Percentiles rank a stretch among this genome's conserved stretches.
These are phyloP conservation scores for Castanea mollissima DNA, from an alignment of 306 rosid species.

Conservation along the genomic window DNA sequence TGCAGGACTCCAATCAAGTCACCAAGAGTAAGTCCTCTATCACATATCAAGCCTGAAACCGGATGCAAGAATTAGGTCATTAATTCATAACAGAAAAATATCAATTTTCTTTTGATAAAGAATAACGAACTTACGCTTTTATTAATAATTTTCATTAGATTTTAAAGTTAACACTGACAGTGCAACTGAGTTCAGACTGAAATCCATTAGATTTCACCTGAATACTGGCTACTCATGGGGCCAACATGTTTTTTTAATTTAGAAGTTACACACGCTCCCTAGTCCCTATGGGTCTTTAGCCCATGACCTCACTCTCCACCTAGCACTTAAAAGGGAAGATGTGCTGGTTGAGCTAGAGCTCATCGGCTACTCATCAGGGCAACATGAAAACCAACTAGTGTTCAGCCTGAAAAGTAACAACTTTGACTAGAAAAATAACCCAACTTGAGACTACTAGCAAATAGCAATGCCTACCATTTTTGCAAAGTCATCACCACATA, in stretches of 20 bases:
- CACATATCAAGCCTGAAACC: constrained; percentile 80
- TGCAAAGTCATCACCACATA: background rate
- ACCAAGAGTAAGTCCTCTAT: constrained; percentile 80
- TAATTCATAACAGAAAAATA: background rate
- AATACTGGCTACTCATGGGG: background rate
- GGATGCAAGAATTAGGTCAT: constrained; percentile 13
- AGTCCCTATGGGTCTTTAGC: too few relatives aligned
- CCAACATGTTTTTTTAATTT: background rate
- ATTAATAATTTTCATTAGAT: background rate
- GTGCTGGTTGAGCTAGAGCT: too few relatives aligned
- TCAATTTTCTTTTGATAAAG: too few relatives aligned
- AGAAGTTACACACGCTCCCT: too few relatives aligned
- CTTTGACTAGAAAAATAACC: background rate
- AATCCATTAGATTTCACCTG: background rate
- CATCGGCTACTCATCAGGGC: background rate
- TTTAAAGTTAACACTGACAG: background rate
- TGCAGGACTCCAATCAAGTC: constrained; percentile 83
- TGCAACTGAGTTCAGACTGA: background rate
- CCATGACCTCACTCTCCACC: too few relatives aligned
- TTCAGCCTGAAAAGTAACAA: background rate
- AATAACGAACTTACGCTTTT: too few relatives aligned
- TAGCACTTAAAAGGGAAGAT: too few relatives aligned
- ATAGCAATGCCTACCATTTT: background rate
- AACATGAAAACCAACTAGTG: background rate
- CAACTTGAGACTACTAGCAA: background rate